Percentiles rank a stretch among this genome's conserved stretches.
Evolutionary conservation across 2,329 filamentous ascomycete genomes (phyloP).

Genomic region (Emmonsia crescens): DNA sequence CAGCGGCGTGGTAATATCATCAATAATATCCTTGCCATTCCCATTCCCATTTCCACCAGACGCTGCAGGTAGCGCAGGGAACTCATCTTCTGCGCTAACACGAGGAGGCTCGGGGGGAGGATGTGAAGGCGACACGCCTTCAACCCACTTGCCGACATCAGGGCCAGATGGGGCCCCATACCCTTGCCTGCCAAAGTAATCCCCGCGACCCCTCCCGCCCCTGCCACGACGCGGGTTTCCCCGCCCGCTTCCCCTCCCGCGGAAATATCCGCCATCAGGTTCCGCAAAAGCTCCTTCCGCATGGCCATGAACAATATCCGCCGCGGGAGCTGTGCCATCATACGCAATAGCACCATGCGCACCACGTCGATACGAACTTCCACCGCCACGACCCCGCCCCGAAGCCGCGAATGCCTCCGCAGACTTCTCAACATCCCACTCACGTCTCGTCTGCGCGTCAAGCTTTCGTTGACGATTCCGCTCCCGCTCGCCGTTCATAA

Average conservation of each 20-base stretch:
- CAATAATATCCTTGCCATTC: neutral
- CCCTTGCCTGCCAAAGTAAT: constrained; percentile 17
- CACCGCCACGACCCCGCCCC: constrained; percentile 27
- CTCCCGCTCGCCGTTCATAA: constrained; percentile 54
- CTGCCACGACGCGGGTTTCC: constrained; percentile 19
- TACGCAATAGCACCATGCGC: constrained; percentile 42
- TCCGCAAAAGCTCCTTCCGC: neutral
- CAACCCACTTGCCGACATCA: neutral
- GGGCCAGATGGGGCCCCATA: neutral
- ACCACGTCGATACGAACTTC: constrained; percentile 38
- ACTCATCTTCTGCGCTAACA: constrained; percentile 24
- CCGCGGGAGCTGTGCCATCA: constrained; percentile 17
- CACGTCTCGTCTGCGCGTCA: constrained; percentile 46
- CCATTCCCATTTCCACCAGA: constrained; percentile 7
- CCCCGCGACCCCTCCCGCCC: constrained; percentile 20
- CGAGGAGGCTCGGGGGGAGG: constrained; percentile 14
- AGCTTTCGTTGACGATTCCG: constrained; percentile 50
- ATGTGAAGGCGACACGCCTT: constrained; percentile 8
- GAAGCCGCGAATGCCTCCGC: constrained; percentile 40
- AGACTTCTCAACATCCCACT: constrained; percentile 53
- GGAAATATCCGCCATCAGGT: constrained; percentile 1
- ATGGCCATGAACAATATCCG: constrained; percentile 12
- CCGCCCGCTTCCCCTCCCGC: constrained; percentile 15
- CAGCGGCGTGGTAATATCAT: neutral
- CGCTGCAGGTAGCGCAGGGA: constrained; percentile 24